Base-by-base conservation (phyloP, 2,329 filamentous ascomycete species). In the Bipolaris cookei region DNA sequence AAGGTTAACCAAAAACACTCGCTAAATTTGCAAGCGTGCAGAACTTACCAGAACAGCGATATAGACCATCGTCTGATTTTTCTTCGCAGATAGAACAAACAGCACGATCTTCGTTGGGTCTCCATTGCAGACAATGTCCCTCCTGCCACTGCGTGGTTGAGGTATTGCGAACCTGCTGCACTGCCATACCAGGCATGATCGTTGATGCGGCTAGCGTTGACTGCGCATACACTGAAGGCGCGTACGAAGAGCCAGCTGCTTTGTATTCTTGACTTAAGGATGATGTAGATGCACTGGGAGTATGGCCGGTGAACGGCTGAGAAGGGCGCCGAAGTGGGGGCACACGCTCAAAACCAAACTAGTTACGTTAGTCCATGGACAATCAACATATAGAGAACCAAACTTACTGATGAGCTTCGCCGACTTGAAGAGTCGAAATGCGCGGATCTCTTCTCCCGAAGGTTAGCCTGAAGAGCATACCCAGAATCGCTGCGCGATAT, bases 391-490 rank as follows among this genome's bases (percentile, higher is more conserved):
- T 64, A 21, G 39, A 58, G 14, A 54, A 45, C 56, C 48, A 65
- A 66, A 67, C 71, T 68, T 74, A 81, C 79, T 62, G 93, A 96
- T n/a, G 93, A 96, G 79, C 93, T 97, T 64, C 94, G 87, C 58
- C 93, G 86, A n/a, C 90, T 90, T 63, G 82, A 78, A 54, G 89
- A 86, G 69, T 95, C 90, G 66, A 98, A 97, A 74, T 97, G 92
- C 1, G 91, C 93, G 3, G 95, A 98, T 49, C 94, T 87, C 80
- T 98, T 99, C 78, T 98, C 95, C 30, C 92, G 88, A 55, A 99
- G 81, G 4, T 91, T 96, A 16, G 90, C 87, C 61, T 93, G 89
- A 54, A 97, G 81, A 34, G 91, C 90, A 76, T 95, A 96, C 1
- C 92, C 94, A 4, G 94, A 97, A 72, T 99, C 95, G 69, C 90